A percentile compares a stretch with the other conserved stretches of the same genome.
phyloP scores from a whole-genome alignment of 164 flowering plant species.

The Dillenia suffruticosa region DNA sequence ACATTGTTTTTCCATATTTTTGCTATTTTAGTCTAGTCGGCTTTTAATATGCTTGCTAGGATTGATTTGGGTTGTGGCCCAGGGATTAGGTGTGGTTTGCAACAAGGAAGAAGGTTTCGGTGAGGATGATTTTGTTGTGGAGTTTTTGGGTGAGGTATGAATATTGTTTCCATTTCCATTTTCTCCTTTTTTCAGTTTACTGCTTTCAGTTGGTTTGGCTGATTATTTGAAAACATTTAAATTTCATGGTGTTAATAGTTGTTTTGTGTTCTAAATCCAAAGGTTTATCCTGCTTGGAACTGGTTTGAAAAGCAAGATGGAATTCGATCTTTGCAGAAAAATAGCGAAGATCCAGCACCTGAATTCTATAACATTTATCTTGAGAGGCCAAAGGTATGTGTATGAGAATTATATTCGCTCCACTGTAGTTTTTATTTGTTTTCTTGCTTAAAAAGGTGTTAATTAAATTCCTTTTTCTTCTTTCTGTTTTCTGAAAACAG shows the following conservation, averaged over 20 bases:
- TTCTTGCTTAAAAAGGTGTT: conserved; percentile 4
- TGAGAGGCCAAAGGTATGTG: conserved; percentile 93
- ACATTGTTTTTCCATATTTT: conserved; percentile 1
- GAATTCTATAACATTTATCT: conserved; percentile 97
- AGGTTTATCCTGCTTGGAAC: conserved; percentile 98
- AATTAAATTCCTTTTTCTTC: background rate
- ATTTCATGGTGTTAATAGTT: no score
- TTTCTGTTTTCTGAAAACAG: conserved; percentile 30
- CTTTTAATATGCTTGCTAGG: no score
- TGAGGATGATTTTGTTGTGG: conserved; percentile 96
- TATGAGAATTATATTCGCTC: background rate
- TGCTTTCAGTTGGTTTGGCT: background rate
- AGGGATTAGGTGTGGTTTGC: conserved; percentile 99
- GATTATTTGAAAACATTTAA: conserved; percentile 13
- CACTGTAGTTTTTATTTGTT: background rate
- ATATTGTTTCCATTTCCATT: background rate
- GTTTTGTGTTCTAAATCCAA: no score
- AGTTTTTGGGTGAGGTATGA: conserved; percentile 94
- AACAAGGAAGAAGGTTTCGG: conserved; percentile 85
- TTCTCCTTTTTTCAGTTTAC: background rate
- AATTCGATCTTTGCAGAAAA: conserved; percentile 82
- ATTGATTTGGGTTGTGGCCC: conserved; percentile 4
- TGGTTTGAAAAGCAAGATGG: conserved; percentile 99
- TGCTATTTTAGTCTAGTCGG: background rate
- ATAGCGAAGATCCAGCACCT: conserved; percentile 87